Conservation (phyloP, 2,329 filamentous ascomycete genomes). For the Lachnellula cervina region DNA sequence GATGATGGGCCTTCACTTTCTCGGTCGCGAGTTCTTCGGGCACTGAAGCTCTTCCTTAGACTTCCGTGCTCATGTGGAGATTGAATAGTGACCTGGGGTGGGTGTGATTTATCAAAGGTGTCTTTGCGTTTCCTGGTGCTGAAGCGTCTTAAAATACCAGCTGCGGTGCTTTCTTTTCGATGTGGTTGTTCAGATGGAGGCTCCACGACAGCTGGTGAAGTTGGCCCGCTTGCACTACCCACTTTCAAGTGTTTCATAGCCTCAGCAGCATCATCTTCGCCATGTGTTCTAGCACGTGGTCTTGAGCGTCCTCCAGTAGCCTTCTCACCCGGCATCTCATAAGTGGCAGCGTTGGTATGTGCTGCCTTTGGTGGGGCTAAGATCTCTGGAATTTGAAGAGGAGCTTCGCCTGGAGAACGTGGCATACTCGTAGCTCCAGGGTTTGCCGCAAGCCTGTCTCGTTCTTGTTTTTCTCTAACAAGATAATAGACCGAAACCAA, state of each 20-base stretch:
- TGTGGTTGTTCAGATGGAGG: slow-evolving; percentile 54
- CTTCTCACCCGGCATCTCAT: slow-evolving; percentile 86
- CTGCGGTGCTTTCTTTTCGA: slow-evolving; percentile 85
- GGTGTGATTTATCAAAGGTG: slow-evolving; percentile 55
- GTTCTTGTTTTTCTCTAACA: slow-evolving; percentile 88
- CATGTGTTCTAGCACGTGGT: slow-evolving; percentile 85
- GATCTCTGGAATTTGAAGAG: slow-evolving; percentile 65
- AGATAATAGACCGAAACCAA: slow-evolving; percentile 92
- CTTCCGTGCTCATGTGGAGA: slow-evolving; percentile 64
- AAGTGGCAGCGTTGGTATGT: slow-evolving; percentile 78
- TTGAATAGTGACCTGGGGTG: slow-evolving; percentile 72
- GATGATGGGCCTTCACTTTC: slow-evolving; percentile 42
- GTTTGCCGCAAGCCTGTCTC: slow-evolving; percentile 57
- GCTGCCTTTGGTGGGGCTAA: slow-evolving; percentile 80
- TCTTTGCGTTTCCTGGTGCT: slow-evolving; percentile 79
- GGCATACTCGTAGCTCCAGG: slow-evolving; percentile 56
- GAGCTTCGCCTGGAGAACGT: slow-evolving; percentile 47
- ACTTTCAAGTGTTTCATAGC: slow-evolving; percentile 62
- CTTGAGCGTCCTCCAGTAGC: slow-evolving; percentile 78
- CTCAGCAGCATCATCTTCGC: slow-evolving; percentile 84
- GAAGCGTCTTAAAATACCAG: slow-evolving; percentile 78
- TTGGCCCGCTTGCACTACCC: slow-evolving; percentile 41
- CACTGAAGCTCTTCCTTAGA: slow-evolving; percentile 84
- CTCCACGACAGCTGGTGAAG: slow-evolving; percentile 47
- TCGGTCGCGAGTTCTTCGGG: slow-evolving; percentile 57